phyloP scores from a whole-genome alignment of 192 early-diverging fungal genomes.

The Rhizophagus prolifer region DNA sequence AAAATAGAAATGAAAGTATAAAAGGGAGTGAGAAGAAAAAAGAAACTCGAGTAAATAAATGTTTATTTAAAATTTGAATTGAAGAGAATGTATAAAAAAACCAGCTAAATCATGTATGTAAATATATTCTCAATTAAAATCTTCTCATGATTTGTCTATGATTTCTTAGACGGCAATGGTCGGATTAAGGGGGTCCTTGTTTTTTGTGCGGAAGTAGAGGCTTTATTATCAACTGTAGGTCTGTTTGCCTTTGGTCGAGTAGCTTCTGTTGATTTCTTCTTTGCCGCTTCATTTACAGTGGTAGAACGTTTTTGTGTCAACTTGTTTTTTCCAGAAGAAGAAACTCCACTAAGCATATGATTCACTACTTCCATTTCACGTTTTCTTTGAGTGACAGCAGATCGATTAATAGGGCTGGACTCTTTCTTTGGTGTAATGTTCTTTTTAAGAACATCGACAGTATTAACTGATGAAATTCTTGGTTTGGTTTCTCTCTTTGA shows the following conservation, averaged over 20 bases:
- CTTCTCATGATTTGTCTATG: not conserved
- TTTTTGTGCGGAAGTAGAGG: not conserved
- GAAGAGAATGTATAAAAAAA: constrained; percentile 6
- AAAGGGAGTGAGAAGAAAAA: constrained; percentile 2
- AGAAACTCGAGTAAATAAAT: not conserved
- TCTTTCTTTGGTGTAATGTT: constrained; percentile 21
- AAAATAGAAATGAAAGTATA: constrained; percentile 8
- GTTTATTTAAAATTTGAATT: not conserved
- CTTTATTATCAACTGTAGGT: not conserved
- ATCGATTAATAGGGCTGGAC: constrained; percentile 26
- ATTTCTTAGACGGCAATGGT: constrained; percentile 26
- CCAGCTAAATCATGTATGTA: not conserved
- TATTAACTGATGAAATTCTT: not conserved
- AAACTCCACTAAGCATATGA: constrained; percentile 16
- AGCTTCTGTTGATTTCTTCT: constrained; percentile 14
- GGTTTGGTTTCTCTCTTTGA: not conserved
- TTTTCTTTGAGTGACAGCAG: constrained; percentile 25
- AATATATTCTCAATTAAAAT: not conserved
- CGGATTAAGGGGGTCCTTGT: constrained; percentile 18
- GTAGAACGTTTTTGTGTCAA: constrained; percentile 7
- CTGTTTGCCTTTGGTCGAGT: constrained; percentile 1
- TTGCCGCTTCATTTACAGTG: not conserved
- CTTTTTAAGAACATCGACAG: constrained; percentile 16
- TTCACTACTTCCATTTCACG: constrained; percentile 21
- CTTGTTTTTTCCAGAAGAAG: constrained; percentile 6